These are phyloP conservation scores for Bretschneidera sinensis DNA, from an alignment of 345 rosid genomes.

Conservation along the genomic window DNA sequence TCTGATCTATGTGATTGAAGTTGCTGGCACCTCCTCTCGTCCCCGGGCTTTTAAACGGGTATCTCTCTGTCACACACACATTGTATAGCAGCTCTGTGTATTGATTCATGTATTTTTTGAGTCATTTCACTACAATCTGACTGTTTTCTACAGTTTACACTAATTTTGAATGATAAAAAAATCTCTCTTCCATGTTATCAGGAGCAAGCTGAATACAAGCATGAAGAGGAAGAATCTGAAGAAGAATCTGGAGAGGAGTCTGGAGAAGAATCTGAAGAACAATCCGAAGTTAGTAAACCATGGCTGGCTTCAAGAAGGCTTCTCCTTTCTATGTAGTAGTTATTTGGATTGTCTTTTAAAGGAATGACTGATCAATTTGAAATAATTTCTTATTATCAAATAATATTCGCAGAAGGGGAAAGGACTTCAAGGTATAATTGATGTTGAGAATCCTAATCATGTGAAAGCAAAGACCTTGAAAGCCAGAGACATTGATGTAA, in stretches of 20 bases:
- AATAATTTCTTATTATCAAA: slow-evolving; percentile 1
- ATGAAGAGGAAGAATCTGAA: slow-evolving; percentile 42
- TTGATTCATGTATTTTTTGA: background rate
- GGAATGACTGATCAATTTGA: too few relatives aligned
- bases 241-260: too few relatives aligned
- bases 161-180: background rate
- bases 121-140: background rate
- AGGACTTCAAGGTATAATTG: slow-evolving; percentile 74
- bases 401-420: slow-evolving; percentile 61
- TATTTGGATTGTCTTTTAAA: background rate
- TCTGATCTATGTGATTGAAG: slow-evolving; percentile 31
- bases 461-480: slow-evolving; percentile 59
- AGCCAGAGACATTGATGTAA: slow-evolving; percentile 74
- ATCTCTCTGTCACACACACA: slow-evolving; percentile 3
- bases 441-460: slow-evolving; percentile 83
- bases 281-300: slow-evolving; percentile 23
- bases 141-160: background rate
- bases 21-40: slow-evolving; percentile 82
- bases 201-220: slow-evolving; percentile 52
- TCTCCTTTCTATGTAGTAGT: background rate
- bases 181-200: slow-evolving; percentile 10
- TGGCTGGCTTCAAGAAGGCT: background rate
- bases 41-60: slow-evolving; percentile 85
- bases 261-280: slow-evolving; percentile 47
- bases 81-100: slow-evolving; percentile 1